These are phyloP conservation scores for Candida tammaniensis DNA, from an alignment of 805 yeast genomes.

Conservation along the genomic window DNA sequence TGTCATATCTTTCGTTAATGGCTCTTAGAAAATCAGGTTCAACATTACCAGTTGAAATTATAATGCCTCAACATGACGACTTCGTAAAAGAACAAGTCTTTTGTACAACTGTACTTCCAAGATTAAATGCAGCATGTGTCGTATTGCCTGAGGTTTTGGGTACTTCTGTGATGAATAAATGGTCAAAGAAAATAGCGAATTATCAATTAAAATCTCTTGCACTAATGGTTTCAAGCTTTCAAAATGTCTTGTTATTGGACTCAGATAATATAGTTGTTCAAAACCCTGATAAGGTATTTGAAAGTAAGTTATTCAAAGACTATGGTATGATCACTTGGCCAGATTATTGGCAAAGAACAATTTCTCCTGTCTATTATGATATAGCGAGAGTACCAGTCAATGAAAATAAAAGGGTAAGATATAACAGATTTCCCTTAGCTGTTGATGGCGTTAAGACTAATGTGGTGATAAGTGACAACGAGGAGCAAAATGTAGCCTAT, in stretches of 20 bases:
- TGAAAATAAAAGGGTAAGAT: slow-evolving; percentile 26
- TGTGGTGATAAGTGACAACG: slow-evolving; percentile 7
- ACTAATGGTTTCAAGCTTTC: slow-evolving; percentile 31
- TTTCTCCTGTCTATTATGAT: slow-evolving; percentile 34
- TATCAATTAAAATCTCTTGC: slow-evolving; percentile 70
- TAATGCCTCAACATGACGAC: slow-evolving; percentile 33
- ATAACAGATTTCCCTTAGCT: slow-evolving; percentile 23
- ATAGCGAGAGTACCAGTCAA: slow-evolving; percentile 31
- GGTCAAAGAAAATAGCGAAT: slow-evolving; percentile 46
- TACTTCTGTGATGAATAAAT: slow-evolving; percentile 37
- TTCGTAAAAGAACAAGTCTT: slow-evolving; percentile 29
- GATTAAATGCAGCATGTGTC: slow-evolving; percentile 64
- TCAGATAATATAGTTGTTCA: slow-evolving; percentile 31
- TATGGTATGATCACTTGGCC: slow-evolving; percentile 43
- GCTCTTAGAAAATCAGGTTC: slow-evolving; percentile 37
- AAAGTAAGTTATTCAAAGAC: slow-evolving; percentile 25
- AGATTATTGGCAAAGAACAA: slow-evolving; percentile 40
- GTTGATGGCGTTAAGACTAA: slow-evolving; percentile 13
- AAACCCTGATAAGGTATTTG: slow-evolving; percentile 30
- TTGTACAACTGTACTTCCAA: slow-evolving; percentile 63
- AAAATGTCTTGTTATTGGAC: slow-evolving; percentile 31
- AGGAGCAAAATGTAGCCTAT: slow-evolving; percentile 34
- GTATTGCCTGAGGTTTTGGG: slow-evolving; percentile 53
- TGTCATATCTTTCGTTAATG: slow-evolving; percentile 29
- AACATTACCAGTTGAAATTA: slow-evolving; percentile 35